Percentiles rank a stretch among this genome's conserved stretches.
phyloP scores from a whole-genome alignment of 768 basidiomycete species.

The Panaeolus cyanescens region DNA sequence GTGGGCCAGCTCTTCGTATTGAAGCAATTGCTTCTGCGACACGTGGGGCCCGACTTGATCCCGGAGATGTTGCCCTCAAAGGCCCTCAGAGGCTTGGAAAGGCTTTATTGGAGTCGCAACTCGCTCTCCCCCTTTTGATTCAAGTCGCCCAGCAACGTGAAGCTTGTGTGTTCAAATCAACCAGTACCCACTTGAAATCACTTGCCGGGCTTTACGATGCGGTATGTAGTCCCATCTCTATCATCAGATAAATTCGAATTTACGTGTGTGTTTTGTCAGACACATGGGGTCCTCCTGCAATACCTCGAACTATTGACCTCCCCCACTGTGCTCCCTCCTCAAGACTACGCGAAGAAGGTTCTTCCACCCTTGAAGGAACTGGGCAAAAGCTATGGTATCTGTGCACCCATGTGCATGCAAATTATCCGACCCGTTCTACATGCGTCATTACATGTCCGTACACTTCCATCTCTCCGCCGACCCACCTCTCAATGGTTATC shows the following conservation, averaged over 20 bases:
- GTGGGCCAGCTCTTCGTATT: constrained; percentile 82
- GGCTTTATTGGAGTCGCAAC: constrained; percentile 62
- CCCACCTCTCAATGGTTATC: constrained; percentile 8
- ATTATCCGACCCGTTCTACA: constrained; percentile 85
- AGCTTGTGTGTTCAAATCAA: constrained; percentile 74
- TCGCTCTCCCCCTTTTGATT: constrained; percentile 88
- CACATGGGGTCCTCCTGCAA: constrained; percentile 89
- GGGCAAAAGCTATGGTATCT: constrained; percentile 75
- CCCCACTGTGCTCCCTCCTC: constrained; percentile 61
- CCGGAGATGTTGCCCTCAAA: constrained; percentile 61
- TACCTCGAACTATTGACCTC: constrained; percentile 87
- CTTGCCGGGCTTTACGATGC: constrained; percentile 87
- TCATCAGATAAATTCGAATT: constrained; percentile 19
- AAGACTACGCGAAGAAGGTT: constrained; percentile 74
- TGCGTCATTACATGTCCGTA: constrained; percentile 56
- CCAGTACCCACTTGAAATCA: constrained; percentile 81
- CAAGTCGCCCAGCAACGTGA: constrained; percentile 92
- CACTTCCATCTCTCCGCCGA: constrained; percentile 7
- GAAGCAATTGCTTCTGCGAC: constrained; percentile 84
- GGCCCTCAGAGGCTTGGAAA: constrained; percentile 70
- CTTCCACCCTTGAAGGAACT: constrained; percentile 78
- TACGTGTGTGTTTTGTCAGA: constrained; percentile 46
- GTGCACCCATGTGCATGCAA: constrained; percentile 90
- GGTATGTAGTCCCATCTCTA: constrained; percentile 49
- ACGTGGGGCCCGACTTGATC: constrained; percentile 74